phyloP scores from a whole-genome alignment of 2,329 filamentous ascomycete species.

The Sporothrix inflata region DNA sequence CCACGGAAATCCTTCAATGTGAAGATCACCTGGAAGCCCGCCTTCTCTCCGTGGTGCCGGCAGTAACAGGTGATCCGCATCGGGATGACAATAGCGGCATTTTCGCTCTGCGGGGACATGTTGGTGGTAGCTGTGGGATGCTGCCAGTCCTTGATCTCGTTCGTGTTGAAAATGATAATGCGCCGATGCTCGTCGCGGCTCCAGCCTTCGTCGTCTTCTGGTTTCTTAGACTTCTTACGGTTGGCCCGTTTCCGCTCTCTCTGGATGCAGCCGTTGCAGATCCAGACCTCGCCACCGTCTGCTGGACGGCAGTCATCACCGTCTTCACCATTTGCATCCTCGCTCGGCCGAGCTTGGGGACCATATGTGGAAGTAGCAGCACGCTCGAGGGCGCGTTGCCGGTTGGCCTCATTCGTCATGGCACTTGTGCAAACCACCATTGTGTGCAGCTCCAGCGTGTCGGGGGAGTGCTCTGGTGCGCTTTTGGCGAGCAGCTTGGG shows the following conservation, averaged over 20 bases:
- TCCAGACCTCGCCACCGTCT: conserved; percentile 91
- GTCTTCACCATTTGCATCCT: conserved; percentile 61
- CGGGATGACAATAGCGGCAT: conserved; percentile 67
- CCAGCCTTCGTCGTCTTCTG: conserved; percentile 89
- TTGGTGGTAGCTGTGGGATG: conserved; percentile 50
- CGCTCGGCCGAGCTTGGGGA: conserved; percentile 40
- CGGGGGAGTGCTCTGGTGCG: conserved; percentile 64
- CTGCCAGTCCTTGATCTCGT: conserved; percentile 84
- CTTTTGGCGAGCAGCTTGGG: conserved; percentile 85
- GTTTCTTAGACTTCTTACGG: conserved; percentile 90
- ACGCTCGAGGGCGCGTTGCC: conserved; percentile 67
- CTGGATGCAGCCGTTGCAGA: conserved; percentile 88
- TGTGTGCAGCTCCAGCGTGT: conserved; percentile 78
- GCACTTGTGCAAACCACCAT: conserved; percentile 90
- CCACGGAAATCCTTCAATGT: conserved; percentile 83
- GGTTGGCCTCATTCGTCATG: conserved; percentile 72
- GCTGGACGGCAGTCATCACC: conserved; percentile 73
- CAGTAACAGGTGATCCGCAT: conserved; percentile 99
- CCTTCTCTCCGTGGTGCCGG: conserved; percentile 90
- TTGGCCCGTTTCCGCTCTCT: conserved; percentile 89
- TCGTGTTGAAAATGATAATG: conserved; percentile 89
- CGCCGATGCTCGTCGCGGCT: conserved; percentile 76
- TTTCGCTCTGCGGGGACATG: conserved; percentile 30
- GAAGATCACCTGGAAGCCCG: conserved; percentile 91
- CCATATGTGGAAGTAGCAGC: conserved; percentile 51